These are phyloP conservation scores for Drosera capensis DNA, from an alignment of 148 eudicot genomes.

Conservation along the genomic window DNA sequence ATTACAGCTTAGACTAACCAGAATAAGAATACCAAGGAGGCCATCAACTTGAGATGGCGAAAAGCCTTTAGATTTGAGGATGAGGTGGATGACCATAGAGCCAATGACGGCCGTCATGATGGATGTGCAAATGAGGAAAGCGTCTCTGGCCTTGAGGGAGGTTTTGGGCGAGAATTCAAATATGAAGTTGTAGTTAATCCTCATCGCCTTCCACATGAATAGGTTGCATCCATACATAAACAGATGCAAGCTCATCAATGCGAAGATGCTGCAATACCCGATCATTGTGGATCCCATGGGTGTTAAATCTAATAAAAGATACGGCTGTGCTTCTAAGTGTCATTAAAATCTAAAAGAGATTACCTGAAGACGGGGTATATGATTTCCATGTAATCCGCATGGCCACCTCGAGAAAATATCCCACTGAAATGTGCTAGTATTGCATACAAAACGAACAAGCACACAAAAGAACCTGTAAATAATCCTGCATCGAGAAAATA, in stretches of 20 bases:
- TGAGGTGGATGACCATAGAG: conserved; percentile 73
- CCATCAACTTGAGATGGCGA: conserved; percentile 43
- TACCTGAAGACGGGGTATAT: conserved; percentile 92
- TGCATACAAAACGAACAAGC: conserved; percentile 61
- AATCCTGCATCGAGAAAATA: conserved; percentile 44
- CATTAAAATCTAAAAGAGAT: neutral
- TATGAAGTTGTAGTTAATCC: conserved; percentile 83
- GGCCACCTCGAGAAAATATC: conserved; percentile 34
- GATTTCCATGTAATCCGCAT: conserved; percentile 60
- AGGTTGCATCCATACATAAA: conserved; percentile 94
- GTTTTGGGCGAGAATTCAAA: conserved; percentile 68
- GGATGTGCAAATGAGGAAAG: conserved; percentile 70
- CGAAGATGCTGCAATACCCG: conserved; percentile 60
- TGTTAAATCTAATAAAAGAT: neutral
- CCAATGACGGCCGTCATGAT: conserved; percentile 84
- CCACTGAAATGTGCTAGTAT: conserved; percentile 73
- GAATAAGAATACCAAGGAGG: conserved; percentile 64
- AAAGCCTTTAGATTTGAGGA: conserved; percentile 48
- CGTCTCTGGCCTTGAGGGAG: conserved; percentile 72
- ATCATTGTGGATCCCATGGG: neutral
- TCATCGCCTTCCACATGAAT: conserved; percentile 73
- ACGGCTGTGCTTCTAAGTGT: neutral
- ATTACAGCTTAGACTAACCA: conserved; percentile 33
- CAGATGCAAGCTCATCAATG: conserved; percentile 75
- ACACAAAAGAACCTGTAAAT: conserved; percentile 75